Evolutionary conservation across 805 yeast species (phyloP).

Genomic region (Candida xiaguanensis): DNA sequence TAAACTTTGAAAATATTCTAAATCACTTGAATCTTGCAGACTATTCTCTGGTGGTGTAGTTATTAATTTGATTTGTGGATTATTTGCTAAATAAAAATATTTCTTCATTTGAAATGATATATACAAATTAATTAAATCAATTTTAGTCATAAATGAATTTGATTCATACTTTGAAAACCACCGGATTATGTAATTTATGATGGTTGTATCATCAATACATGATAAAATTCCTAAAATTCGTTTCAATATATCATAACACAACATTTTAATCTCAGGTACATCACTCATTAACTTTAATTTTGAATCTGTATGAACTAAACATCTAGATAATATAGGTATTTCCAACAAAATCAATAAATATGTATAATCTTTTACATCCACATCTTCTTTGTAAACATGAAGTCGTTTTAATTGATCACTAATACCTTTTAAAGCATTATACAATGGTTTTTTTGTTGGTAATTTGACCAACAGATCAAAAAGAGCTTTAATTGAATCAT

Average conservation of each 20-base stretch:
- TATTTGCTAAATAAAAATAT: constrained; percentile 39
- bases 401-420: constrained; percentile 48
- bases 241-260: constrained; percentile 68
- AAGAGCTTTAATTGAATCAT: constrained; percentile 41
- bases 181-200: constrained; percentile 43
- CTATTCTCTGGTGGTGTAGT: background rate
- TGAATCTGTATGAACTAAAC: constrained; percentile 33
- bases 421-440: constrained; percentile 49
- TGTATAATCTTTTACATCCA: constrained; percentile 41
- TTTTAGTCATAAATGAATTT: constrained; percentile 45
- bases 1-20: constrained; percentile 21
- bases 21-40: constrained; percentile 9
- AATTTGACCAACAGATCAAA: constrained; percentile 46
- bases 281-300: constrained; percentile 26
- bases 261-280: constrained; percentile 48
- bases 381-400: constrained; percentile 34
- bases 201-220: constrained; percentile 35
- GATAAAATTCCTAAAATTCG: constrained; percentile 67
- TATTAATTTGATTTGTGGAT: constrained; percentile 14
- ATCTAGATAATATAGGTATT: constrained; percentile 56
- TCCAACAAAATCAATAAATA: constrained; percentile 69
- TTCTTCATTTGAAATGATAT: constrained; percentile 71
- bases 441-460: constrained; percentile 62
- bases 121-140: constrained; percentile 71
- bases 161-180: constrained; percentile 51